Percentiles rank a stretch among this genome's conserved stretches.
Evolutionary conservation across 257 asterid genomes (phyloP).

Genomic region (Lycium barbarum): DNA sequence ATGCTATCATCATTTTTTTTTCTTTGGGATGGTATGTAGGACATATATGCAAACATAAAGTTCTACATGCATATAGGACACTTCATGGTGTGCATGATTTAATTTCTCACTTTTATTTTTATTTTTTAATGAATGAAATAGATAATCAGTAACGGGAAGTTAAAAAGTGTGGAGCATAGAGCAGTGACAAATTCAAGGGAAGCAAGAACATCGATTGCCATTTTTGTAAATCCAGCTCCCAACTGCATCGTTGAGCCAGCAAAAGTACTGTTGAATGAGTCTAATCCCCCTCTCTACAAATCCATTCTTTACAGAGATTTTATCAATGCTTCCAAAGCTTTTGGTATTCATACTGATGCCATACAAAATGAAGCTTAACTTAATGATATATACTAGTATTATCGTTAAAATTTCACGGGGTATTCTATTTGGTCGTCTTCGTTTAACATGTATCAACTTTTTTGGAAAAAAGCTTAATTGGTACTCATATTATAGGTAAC

Average conservation of each 20-base stretch:
- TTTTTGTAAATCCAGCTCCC: slow-evolving; percentile 60
- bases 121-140: neutral
- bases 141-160: slow-evolving; percentile 70
- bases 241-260: slow-evolving; percentile 59
- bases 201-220: slow-evolving; percentile 61
- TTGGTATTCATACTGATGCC: slow-evolving; percentile 47
- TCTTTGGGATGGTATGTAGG: too few relatives aligned
- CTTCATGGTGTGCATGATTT: neutral
- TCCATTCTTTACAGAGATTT: slow-evolving; percentile 49
- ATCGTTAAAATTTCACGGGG: too few relatives aligned
- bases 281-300: slow-evolving; percentile 54
- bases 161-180: slow-evolving; percentile 61
- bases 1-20: too few relatives aligned
- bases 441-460: too few relatives aligned
- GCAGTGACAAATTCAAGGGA: slow-evolving; percentile 59
- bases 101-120: neutral
- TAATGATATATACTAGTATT: too few relatives aligned
- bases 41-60: neutral
- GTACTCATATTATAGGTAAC: too few relatives aligned
- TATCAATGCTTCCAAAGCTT: slow-evolving; percentile 47
- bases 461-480: too few relatives aligned
- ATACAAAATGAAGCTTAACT: slow-evolving; percentile 33
- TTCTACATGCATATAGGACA: neutral
- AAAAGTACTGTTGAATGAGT: slow-evolving; percentile 43
- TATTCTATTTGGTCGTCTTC: too few relatives aligned